Percentiles rank a stretch among this genome's conserved stretches.
Conservation (phyloP, 1,284 basidiomycete species). For the Ganoderma meredithae region DNA sequence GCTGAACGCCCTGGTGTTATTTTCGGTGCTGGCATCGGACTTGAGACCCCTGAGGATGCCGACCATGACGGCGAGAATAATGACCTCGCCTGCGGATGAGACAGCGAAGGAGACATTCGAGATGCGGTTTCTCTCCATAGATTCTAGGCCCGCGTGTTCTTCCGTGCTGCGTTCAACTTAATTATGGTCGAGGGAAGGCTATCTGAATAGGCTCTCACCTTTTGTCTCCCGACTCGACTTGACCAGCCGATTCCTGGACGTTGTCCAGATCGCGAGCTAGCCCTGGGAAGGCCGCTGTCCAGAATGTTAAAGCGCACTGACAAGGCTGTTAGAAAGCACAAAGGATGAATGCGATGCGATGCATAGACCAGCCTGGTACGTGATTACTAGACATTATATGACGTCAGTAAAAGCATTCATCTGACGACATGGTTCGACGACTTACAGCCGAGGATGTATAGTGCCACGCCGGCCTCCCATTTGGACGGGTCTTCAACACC, state of each 20-base stretch:
- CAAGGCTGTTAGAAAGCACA: slow-evolving; percentile 6
- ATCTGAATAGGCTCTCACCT: slow-evolving; percentile 44
- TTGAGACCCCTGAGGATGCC: slow-evolving; percentile 78
- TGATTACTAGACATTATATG: slow-evolving; percentile 59
- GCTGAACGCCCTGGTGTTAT: slow-evolving; percentile 82
- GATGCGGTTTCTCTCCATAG: slow-evolving; percentile 77
- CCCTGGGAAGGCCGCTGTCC: slow-evolving; percentile 87
- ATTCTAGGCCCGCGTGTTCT: slow-evolving; percentile 69
- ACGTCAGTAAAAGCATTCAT: neutral
- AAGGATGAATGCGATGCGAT: neutral
- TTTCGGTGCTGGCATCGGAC: slow-evolving; percentile 68
- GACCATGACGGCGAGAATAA: slow-evolving; percentile 79
- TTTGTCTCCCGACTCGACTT: slow-evolving; percentile 52
- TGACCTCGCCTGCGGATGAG: slow-evolving; percentile 73
- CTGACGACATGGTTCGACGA: slow-evolving; percentile 23
- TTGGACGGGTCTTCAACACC: slow-evolving; percentile 69
- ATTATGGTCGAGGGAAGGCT: neutral
- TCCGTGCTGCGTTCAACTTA: slow-evolving; percentile 48
- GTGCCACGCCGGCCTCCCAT: slow-evolving; percentile 74
- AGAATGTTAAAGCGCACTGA: slow-evolving; percentile 78
- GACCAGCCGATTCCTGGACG: slow-evolving; percentile 58
- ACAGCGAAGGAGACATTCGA: slow-evolving; percentile 83
- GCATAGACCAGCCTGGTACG: slow-evolving; percentile 66
- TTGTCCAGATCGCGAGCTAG: slow-evolving; percentile 77
- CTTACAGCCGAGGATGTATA: slow-evolving; percentile 82